A percentile compares a stretch with the other conserved stretches of the same genome.
Evolutionary conservation across 164 flowering plant species (phyloP).

Genomic region (Echeveria elegans): DNA sequence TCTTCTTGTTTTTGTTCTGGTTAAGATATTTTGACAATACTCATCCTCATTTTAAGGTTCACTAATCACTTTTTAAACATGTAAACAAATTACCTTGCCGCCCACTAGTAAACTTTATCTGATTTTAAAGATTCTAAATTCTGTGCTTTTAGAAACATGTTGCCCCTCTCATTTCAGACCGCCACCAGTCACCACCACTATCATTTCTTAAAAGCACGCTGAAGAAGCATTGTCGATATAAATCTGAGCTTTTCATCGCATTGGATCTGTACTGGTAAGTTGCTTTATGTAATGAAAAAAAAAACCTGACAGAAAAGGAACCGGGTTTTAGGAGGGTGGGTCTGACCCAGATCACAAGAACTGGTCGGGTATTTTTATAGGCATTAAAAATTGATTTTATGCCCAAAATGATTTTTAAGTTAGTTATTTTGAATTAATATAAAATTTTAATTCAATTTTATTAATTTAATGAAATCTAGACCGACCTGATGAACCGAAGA

Average conservation of each 20-base stretch:
- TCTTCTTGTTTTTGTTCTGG: constrained; percentile 3
- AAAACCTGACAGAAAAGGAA: neutral
- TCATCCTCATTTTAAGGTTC: constrained; percentile 1
- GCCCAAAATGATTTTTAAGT: too few relatives aligned
- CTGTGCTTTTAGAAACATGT: neutral
- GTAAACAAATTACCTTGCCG: neutral
- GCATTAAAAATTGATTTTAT: neutral
- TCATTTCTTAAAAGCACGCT: constrained; percentile 7
- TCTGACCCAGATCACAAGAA: neutral
- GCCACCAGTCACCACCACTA: neutral
- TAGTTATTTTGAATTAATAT: too few relatives aligned
- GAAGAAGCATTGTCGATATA: neutral
- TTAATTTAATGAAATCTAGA: too few relatives aligned
- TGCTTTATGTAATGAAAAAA: neutral
- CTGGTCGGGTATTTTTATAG: neutral
- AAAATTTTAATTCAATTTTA: too few relatives aligned
- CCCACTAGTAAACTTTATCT: neutral
- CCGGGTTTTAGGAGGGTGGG: neutral
- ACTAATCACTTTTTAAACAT: neutral
- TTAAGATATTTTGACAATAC: neutral
- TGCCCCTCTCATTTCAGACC: constrained; percentile 3
- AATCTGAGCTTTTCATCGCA: constrained; percentile 2
- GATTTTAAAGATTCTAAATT: neutral
- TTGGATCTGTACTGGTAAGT: constrained; percentile 2
- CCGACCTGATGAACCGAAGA: too few relatives aligned